Conservation (phyloP, 2,329 filamentous ascomycete species). For the Pseudogymnoascus verrucosus region DNA sequence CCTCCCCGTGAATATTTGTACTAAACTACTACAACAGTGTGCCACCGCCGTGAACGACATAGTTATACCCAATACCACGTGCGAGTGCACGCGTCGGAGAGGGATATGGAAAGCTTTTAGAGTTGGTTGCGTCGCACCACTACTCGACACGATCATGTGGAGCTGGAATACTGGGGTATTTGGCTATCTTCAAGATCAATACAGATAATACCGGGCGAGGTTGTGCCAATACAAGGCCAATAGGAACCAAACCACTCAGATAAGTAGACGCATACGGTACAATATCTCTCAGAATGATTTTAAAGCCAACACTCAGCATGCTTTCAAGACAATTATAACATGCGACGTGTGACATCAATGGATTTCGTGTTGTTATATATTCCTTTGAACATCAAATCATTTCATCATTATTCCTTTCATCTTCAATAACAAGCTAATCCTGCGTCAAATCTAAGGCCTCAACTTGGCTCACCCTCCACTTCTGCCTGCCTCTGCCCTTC, state of each 20-base stretch:
- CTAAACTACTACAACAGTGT: slow-evolving; percentile 3
- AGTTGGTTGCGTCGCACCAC: slow-evolving; percentile 5
- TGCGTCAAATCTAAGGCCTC: slow-evolving; percentile 22
- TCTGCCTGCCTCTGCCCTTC: slow-evolving; percentile 4
- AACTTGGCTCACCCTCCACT: slow-evolving; percentile 21
- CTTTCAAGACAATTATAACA: not conserved
- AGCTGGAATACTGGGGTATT: not conserved
- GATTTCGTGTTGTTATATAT: not conserved
- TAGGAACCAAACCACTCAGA: slow-evolving; percentile 3
- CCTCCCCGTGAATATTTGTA: not conserved
- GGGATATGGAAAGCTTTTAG: not conserved
- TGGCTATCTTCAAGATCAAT: slow-evolving; percentile 1
- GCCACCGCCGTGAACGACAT: slow-evolving; percentile 4
- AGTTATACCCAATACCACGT: not conserved
- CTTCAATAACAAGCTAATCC: not conserved
- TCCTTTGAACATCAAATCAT: not conserved
- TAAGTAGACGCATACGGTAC: not conserved
- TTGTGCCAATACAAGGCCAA: slow-evolving; percentile 5
- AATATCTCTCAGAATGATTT: slow-evolving; percentile 1
- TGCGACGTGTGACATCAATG: not conserved
- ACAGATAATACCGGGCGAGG: not conserved
- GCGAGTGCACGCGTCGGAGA: not conserved
- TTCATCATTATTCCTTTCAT: not conserved
- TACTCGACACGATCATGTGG: not conserved
- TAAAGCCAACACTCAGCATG: not conserved